Conservation (phyloP, 2,329 filamentous ascomycete genomes). For the Volutella citrinella region DNA sequence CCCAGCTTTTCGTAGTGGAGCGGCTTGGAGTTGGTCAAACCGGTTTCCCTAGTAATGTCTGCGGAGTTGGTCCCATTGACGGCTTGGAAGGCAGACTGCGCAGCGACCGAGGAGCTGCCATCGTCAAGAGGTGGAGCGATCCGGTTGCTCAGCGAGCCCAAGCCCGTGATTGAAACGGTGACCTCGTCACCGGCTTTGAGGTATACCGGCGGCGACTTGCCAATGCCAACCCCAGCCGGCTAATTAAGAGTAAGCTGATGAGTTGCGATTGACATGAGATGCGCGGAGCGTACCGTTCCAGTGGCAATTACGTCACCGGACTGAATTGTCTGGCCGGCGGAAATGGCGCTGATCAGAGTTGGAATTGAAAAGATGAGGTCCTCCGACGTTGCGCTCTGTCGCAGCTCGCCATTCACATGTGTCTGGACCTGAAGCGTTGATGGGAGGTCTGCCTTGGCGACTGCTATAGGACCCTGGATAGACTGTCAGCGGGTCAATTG, state of each 20-base stretch:
- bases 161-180: slow-evolving; percentile 28
- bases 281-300: slow-evolving; percentile 32
- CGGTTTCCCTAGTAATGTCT: slow-evolving; percentile 12
- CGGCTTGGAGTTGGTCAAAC: slow-evolving; percentile 38
- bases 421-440: slow-evolving; percentile 40
- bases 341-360: slow-evolving; percentile 39
- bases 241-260: slow-evolving; percentile 1
- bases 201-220: slow-evolving; percentile 35
- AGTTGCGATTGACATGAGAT: not conserved
- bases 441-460: slow-evolving; percentile 42
- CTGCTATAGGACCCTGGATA: slow-evolving; percentile 52
- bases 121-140: slow-evolving; percentile 7
- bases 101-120: not conserved
- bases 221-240: slow-evolving; percentile 46
- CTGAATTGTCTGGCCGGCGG: slow-evolving; percentile 40
- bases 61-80: slow-evolving; percentile 13
- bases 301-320: slow-evolving; percentile 45
- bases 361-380: slow-evolving; percentile 46
- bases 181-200: slow-evolving; percentile 40
- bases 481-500: no score
- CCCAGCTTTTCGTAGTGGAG: slow-evolving; percentile 36
- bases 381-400: slow-evolving; percentile 41
- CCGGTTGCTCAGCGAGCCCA: slow-evolving; percentile 14
- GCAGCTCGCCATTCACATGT: slow-evolving; percentile 43
- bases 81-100: slow-evolving; percentile 1